phyloP scores from a whole-genome alignment of 768 basidiomycete genomes.

The Suillus sp. region DNA sequence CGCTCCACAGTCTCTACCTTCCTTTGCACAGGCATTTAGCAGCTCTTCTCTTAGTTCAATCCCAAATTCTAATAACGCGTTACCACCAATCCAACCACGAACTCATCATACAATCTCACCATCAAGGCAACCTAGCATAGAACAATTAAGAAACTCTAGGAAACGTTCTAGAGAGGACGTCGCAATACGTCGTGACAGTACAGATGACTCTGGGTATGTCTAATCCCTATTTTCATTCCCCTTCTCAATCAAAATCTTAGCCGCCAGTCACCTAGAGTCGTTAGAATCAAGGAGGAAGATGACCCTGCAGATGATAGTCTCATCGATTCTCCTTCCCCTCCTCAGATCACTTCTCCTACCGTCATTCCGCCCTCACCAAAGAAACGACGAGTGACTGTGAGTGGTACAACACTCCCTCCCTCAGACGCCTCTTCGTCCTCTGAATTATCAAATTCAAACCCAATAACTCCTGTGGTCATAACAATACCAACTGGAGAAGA shows the following conservation, averaged over 20 bases:
- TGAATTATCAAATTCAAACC: conserved; percentile 51
- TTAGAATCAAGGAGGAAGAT: conserved; percentile 66
- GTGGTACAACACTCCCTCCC: conserved; percentile 54
- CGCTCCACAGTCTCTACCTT: conserved; percentile 68
- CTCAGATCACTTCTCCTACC: conserved; percentile 35
- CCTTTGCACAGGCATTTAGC: conserved; percentile 78
- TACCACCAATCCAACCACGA: conserved; percentile 65
- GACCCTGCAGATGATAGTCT: conserved; percentile 46
- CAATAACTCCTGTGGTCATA: conserved; percentile 69
- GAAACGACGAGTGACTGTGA: conserved; percentile 73
- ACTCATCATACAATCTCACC: conserved; percentile 39
- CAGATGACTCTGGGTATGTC: conserved; percentile 50
- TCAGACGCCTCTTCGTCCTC: conserved; percentile 42
- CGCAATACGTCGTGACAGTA: conserved; percentile 36
- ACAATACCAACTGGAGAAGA: conserved; percentile 63
- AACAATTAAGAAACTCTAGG: conserved; percentile 26
- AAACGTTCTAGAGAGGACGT: conserved; percentile 51
- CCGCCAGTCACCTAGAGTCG: conserved; percentile 46
- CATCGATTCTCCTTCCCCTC: conserved; percentile 41
- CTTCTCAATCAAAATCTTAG: conserved; percentile 30
- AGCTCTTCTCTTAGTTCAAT: conserved; percentile 54
- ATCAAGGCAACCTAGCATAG: conserved; percentile 36
- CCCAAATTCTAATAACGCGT: conserved; percentile 51
- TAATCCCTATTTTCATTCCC: conserved; percentile 14
- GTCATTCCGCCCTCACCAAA: conserved; percentile 47